Conservation (phyloP, 805 yeast species). For the Hanseniaspora guilliermondii region DNA sequence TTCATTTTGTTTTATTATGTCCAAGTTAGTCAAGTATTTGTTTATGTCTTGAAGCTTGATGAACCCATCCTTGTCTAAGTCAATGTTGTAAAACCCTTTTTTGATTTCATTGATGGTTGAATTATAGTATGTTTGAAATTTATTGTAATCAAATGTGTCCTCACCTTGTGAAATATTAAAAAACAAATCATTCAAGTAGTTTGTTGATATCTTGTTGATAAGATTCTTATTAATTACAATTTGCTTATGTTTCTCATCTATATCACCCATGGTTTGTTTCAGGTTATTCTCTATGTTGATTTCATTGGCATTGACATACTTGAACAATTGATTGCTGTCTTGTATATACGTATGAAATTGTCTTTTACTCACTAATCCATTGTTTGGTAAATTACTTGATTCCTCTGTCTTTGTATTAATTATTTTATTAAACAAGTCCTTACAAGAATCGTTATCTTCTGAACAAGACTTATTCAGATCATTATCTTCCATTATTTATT, state of each 20-base stretch:
- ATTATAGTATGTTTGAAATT: slow-evolving; percentile 51
- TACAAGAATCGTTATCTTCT: background rate
- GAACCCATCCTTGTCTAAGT: slow-evolving; percentile 60
- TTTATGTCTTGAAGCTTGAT: slow-evolving; percentile 55
- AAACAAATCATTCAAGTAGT: slow-evolving; percentile 30
- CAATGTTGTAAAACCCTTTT: slow-evolving; percentile 55
- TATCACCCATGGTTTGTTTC: background rate
- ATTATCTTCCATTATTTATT: background rate
- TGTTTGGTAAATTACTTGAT: background rate
- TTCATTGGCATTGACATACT: slow-evolving; percentile 2
- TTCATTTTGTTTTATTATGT: slow-evolving; percentile 20
- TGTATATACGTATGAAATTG: slow-evolving; percentile 6
- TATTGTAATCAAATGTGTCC: slow-evolving; percentile 47
- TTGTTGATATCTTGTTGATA: slow-evolving; percentile 8
- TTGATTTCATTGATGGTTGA: slow-evolving; percentile 61
- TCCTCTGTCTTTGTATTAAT: background rate
- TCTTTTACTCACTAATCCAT: background rate
- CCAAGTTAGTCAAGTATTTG: slow-evolving; percentile 46
- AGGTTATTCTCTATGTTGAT: background rate
- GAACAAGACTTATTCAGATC: background rate
- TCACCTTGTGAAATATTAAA: slow-evolving; percentile 45
- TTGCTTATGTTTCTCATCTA: slow-evolving; percentile 4
- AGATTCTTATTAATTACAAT: slow-evolving; percentile 1
- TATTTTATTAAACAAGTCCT: slow-evolving; percentile 1
- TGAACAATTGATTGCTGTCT: slow-evolving; percentile 7